A percentile compares a stretch with the other conserved stretches of the same genome.
Conservation (phyloP, 108 stramenopile genomes). For the Skeletonema tropicum region DNA sequence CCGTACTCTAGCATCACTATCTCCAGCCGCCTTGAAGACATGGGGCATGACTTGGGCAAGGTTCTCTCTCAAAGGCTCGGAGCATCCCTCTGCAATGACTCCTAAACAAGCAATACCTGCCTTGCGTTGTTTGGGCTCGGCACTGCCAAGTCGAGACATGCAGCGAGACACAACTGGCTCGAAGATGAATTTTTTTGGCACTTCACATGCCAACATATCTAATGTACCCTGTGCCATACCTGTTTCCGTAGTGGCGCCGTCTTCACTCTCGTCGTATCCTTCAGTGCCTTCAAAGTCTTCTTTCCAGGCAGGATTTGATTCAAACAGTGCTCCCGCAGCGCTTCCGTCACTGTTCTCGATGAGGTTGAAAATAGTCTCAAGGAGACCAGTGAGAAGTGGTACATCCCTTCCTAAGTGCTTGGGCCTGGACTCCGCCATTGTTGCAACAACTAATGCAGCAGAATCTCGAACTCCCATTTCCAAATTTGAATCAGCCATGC, state of each 20-base stretch:
- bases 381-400: conserved; percentile 59
- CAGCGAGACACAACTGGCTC: conserved; percentile 86
- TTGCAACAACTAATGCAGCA: conserved; percentile 90
- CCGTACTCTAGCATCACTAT: conserved; percentile 87
- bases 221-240: conserved; percentile 95
- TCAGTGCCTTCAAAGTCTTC: conserved; percentile 72
- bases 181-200: conserved; percentile 96
- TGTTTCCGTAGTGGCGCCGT: conserved; percentile 87
- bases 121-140: conserved; percentile 84
- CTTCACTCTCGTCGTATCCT: conserved; percentile 71
- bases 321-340: conserved; percentile 94
- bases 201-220: conserved; percentile 95
- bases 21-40: conserved; percentile 82
- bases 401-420: conserved; percentile 89
- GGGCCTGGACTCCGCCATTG: conserved; percentile 92
- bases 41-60: conserved; percentile 81
- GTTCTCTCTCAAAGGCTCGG: conserved; percentile 82
- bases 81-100: conserved; percentile 95
- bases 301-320: conserved; percentile 88
- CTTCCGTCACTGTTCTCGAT: conserved; percentile 89
- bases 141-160: conserved; percentile 75
- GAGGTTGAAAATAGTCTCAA: conserved; percentile 85
- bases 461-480: conserved; percentile 89
- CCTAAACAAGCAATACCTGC: conserved; percentile 96
- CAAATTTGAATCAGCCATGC: conserved; percentile 68